phyloP scores from a whole-genome alignment of 2,329 filamentous ascomycete genomes.

The Fonsecaea pedrosoi region DNA sequence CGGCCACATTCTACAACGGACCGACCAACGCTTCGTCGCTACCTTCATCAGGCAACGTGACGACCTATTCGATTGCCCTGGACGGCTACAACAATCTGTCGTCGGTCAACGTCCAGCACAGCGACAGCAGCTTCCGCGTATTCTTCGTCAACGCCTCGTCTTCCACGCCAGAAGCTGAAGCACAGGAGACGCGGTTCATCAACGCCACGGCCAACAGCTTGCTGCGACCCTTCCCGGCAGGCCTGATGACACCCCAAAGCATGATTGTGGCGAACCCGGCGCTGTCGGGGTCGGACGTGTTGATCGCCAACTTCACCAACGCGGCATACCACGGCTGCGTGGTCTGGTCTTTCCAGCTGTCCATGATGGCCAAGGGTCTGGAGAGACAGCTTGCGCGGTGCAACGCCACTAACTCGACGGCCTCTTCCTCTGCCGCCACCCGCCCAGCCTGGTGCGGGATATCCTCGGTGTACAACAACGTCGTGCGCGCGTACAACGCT shows the following conservation, averaged over 20 bases:
- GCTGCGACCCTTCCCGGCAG: constrained; percentile 64
- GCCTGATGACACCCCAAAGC: constrained; percentile 63
- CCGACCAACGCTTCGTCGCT: constrained; percentile 53
- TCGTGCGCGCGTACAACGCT: constrained; percentile 62
- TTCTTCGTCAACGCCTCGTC: constrained; percentile 66
- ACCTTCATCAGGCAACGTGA: constrained; percentile 50
- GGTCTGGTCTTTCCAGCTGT: constrained; percentile 69
- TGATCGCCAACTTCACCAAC: constrained; percentile 62
- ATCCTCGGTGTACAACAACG: constrained; percentile 51
- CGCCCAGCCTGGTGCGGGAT: constrained; percentile 60
- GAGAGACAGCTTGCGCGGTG: constrained; percentile 65
- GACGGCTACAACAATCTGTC: constrained; percentile 59
- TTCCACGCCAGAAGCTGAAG: constrained; percentile 50
- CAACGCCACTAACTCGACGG: constrained; percentile 31
- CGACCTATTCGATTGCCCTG: constrained; percentile 64
- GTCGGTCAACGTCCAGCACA: constrained; percentile 66
- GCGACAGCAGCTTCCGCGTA: constrained; percentile 68
- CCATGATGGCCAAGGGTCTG: constrained; percentile 69
- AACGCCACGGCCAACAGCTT: constrained; percentile 65
- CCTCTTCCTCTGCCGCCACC: neutral
- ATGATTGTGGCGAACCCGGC: constrained; percentile 68
- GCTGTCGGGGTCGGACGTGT: constrained; percentile 56
- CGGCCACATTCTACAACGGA: constrained; percentile 52
- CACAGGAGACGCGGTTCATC: constrained; percentile 63
- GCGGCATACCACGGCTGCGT: constrained; percentile 69